phyloP scores from a whole-genome alignment of 805 yeast species.

The Candida railenensis region DNA sequence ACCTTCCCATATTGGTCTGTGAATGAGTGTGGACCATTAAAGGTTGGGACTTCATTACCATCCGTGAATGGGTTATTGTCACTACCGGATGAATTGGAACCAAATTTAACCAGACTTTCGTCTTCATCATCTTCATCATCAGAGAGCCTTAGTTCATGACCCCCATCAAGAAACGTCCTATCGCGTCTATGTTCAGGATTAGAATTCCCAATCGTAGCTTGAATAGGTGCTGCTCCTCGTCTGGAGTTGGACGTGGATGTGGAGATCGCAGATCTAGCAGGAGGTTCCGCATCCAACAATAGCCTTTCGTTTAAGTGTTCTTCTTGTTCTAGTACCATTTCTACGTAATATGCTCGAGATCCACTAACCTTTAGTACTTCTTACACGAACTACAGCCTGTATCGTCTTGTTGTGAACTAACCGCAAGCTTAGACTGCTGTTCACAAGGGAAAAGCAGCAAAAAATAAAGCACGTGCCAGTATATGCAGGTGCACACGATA shows the following conservation, averaged over 20 bases:
- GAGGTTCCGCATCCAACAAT: neutral
- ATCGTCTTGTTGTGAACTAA: neutral
- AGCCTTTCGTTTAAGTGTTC: neutral
- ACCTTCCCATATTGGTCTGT: constrained; percentile 33
- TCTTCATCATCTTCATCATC: constrained; percentile 14
- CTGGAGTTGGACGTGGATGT: neutral
- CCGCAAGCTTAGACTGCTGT: neutral
- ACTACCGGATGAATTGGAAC: constrained; percentile 14
- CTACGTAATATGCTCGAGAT: neutral
- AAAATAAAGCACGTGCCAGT: too few species aligned
- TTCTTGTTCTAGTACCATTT: neutral
- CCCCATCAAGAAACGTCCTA: neutral
- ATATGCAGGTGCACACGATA: too few species aligned
- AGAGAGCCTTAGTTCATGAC: neutral
- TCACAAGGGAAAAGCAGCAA: neutral
- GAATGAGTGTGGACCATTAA: constrained; percentile 8
- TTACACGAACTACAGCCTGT: too few species aligned
- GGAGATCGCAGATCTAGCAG: neutral
- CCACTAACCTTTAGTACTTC: too few species aligned
- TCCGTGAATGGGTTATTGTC: constrained; percentile 1
- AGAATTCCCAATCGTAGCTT: neutral
- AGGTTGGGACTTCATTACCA: constrained; percentile 2
- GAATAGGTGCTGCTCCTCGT: neutral
- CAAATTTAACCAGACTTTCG: constrained; percentile 4
- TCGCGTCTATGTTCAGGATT: neutral